Evolutionary conservation across 805 yeast species (phyloP), one percentile per base, ranked within the genome.

Genomic region (Hyphopichia homilentoma): DNA sequence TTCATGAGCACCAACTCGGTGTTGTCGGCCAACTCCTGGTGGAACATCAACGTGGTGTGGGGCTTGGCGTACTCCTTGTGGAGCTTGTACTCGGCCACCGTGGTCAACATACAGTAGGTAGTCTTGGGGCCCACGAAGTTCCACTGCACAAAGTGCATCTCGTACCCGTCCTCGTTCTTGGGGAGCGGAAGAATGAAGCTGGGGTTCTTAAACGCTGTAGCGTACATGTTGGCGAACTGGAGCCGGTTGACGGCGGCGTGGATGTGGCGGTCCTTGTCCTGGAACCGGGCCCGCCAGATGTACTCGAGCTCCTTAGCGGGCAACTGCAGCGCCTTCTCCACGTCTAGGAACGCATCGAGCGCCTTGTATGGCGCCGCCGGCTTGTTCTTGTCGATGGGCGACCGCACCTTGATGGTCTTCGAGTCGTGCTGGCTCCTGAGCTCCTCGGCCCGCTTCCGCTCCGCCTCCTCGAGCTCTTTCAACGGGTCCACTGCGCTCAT

Each of bases 71-170:
- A 93, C 52, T 90, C 97, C 35, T 76, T 77, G 52, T 90, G 96
- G 18, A 88, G 70, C 57, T 90, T 88, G 60, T 78, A 93, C 59
- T 93, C 97, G 2, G 93, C 89, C 42, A 93, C 70, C 0, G 96
- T 79, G 2, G 98, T 93, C 47, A 93, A 68, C 73, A 93, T 73
- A 52, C 95, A 86, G 61, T 93, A 96, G 1, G 85, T 69, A 2
- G 97, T 89, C 25, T 77, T 47, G 11, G 84, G 81, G 1, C 90
- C 95, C 9, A 83, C 89, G 54, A 87, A 85, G 13, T 78, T 70
- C 98, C 98, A 93, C 61, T 93, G 97, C 15, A 89, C 77, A 54
- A 83, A 87, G 52, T 93, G 97, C 61, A 93, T 71, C 60, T 93
- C 98, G 49, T 68, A 61, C 37, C 79, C 80, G 16, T 61, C 63